Base-by-base conservation (phyloP, 176 grass and related monocot species). In the Carex scoparia region DNA sequence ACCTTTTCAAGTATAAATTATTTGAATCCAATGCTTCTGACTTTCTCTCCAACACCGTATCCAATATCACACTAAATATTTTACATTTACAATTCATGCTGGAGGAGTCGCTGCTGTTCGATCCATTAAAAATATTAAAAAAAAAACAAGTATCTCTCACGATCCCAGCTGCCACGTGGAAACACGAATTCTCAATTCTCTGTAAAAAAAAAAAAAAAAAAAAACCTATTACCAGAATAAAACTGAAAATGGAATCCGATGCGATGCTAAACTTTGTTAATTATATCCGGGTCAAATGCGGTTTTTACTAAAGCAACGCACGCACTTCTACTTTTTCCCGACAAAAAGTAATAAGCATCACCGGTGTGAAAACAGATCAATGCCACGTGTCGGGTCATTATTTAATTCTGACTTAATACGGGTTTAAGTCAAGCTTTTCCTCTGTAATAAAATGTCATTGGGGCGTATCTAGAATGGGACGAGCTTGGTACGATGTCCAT, bases 201-300 rank as follows among this genome's bases (percentile, higher is more conserved):
- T 74, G 12, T 77, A 4, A 33, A 75, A 78, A 57, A 23, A 23
- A 23, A 23, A 23, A 23, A 23, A 23, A 23, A 23, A 23, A 23
- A 74, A 77, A 56, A 12, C 51, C 51, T 78, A 51, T 51, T 51
- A 2, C 30, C 3, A 13, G 71, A 19, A 18, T 75, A 30, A 14
- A 75, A 31, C 31, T 14, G 5, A 33, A 57, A 57, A 57, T 56
- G 74, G 74, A 78, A 78, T 78, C 74, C 7, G 51, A 78, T 78
- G 19, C 7, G 51, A 78, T 78, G 19, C 74, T 78, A 0, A 57
- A 57, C 27, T 16, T 33, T 57, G 12, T 55, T 32, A 70, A 70
- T 14, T 62, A 27, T 1, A 62, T 61, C 60, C 44, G 40, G 3
- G n/a, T 53, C 71, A 28, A 75, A 57, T 33, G 27, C 51, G 73